Base-by-base conservation (phyloP, 2,329 filamentous ascomycete genomes). In the Ascochyta lentis region DNA sequence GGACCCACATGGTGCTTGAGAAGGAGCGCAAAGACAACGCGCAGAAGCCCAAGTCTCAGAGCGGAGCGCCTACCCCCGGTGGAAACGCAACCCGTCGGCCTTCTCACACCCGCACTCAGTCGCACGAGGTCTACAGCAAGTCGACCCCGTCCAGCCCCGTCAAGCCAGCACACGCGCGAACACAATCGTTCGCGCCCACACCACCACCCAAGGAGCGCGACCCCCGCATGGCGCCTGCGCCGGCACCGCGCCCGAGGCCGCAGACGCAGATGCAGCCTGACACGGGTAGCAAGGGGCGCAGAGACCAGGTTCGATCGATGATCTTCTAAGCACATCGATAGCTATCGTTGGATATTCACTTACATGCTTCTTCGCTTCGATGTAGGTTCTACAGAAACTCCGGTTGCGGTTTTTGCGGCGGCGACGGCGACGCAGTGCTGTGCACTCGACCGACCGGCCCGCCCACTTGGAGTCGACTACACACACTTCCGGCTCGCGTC, bases 1-100 rank as follows among this genome's bases (percentile, higher is more conserved):
- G 86, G 86, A 85, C 85, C 0, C 84, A 87, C 48, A 76, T 86
- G 62, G 84, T 88, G 4, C 79, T 87, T 6, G 76, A 77, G 19
- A 76, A 78, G 49, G 79, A 82, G 65, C 68, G 71, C 33, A 63
- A 63, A 19, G 72, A 76, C 35, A 75, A 70, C 61, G 53, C 64
- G 29, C 35, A 48, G 29, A 47, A 48, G 40, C 45, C 60, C 13
- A 65, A 66, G 22, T 59, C 66, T 38, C 61, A 68, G 34, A 49
- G 54, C 13, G 66, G 61, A 16, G 56, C 66, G n/a, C 66, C 69
- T 22, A 48, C 49, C n/a, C 58, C 60, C 31, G 59, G 54, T 22
- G 54, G 42, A 19, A 58, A 50, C 35, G 41, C 53, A 15, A 67
- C 60, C 39, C 47, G 55, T 10, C 61, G 61, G 8, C 66, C 64